Percentiles rank a stretch among this genome's conserved stretches.
Evolutionary conservation across 768 basidiomycete genomes (phyloP).

Genomic region (Mycena maculata): DNA sequence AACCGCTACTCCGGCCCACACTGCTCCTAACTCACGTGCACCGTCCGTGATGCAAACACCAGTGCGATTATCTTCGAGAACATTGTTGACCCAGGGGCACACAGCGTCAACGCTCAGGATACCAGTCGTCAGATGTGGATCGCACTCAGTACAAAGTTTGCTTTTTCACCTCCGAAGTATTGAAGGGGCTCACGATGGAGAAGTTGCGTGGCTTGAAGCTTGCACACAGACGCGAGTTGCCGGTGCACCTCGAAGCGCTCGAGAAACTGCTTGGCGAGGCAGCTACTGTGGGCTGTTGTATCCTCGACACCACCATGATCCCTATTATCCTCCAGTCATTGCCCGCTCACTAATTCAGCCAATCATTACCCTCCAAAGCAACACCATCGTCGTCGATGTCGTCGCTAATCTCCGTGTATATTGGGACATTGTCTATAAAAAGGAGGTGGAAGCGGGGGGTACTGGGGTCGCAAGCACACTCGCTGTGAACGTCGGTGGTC

Average conservation of each 20-base stretch:
- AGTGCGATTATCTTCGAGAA: not conserved
- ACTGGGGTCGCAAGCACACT: not conserved
- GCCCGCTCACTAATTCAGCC: not conserved
- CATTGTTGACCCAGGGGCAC: too few species aligned
- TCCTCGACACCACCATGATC: not conserved
- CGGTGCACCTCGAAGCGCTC: not conserved
- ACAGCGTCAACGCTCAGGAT: too few species aligned
- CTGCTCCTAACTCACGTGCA: not conserved
- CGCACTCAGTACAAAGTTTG: not conserved
- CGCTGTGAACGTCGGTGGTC: not conserved
- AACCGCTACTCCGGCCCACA: not conserved
- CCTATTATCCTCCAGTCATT: conserved; percentile 9
- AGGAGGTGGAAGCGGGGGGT: not conserved
- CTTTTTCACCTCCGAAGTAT: not conserved
- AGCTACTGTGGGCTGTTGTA: not conserved
- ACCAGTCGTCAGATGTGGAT: not conserved
- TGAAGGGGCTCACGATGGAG: not conserved
- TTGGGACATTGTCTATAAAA: conserved; percentile 3
- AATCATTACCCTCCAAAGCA: not conserved
- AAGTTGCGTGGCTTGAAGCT: not conserved
- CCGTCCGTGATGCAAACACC: not conserved
- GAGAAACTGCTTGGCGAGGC: not conserved
- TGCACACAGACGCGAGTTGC: not conserved
- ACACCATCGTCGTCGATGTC: not conserved
- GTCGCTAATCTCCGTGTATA: not conserved